A percentile compares a stretch with the other conserved stretches of the same genome.
phyloP scores from a whole-genome alignment of 768 basidiomycete species.

The Hericium alpestre region DNA sequence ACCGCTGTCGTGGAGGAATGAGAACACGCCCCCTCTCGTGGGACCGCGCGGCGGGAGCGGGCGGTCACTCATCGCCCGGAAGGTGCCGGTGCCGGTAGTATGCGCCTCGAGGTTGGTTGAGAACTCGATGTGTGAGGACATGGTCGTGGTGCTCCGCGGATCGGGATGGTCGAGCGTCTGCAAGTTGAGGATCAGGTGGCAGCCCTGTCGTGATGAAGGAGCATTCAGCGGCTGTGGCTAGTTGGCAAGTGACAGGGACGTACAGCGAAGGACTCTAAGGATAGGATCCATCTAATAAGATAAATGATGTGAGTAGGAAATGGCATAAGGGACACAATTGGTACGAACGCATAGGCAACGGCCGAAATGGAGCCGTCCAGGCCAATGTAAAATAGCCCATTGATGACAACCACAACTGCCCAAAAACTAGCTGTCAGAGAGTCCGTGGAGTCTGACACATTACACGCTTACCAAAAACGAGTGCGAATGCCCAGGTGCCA shows the following conservation, averaged over 20 bases:
- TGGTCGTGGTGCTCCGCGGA: background rate
- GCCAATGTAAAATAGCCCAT: conserved; percentile 9
- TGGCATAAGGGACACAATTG: background rate
- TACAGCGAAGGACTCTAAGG: conserved; percentile 1
- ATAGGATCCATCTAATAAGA: background rate
- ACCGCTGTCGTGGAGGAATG: no score
- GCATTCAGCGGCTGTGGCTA: background rate
- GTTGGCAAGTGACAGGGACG: background rate
- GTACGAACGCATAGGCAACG: conserved; percentile 4
- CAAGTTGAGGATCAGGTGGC: conserved; percentile 1
- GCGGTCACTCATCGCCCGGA: no score
- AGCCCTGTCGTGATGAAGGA: background rate
- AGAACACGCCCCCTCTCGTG: no score
- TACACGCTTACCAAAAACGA: conserved; percentile 16
- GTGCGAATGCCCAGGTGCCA: conserved; percentile 17
- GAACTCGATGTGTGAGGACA: background rate
- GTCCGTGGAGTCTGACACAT: background rate
- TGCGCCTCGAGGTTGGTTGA: background rate
- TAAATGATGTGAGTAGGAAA: background rate
- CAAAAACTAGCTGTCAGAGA: background rate
- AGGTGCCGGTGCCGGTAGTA: background rate
- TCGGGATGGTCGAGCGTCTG: background rate
- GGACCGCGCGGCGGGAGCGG: no score
- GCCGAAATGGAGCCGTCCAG: conserved; percentile 1
- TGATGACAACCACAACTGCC: conserved; percentile 8